Base-by-base conservation (phyloP, 2,329 filamentous ascomycete genomes). In the Alternaria infectoria region DNA sequence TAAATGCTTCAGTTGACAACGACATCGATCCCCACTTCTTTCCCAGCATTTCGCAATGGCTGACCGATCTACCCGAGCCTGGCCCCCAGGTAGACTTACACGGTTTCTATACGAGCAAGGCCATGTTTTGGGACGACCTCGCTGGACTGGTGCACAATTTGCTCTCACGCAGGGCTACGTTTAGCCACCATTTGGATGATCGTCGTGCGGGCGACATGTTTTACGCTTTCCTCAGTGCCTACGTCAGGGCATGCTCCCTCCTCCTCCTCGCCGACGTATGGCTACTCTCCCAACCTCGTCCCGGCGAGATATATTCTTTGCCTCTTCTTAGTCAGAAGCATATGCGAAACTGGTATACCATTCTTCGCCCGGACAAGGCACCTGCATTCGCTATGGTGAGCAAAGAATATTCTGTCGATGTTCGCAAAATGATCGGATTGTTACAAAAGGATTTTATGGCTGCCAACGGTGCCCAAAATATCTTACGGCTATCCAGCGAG, bases 121-220 rank as follows among this genome's bases (percentile, higher is more conserved):
- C 61, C 8, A n/a, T 50, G 2, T 79, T 79, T 55, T 80, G 78
- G 78, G 73, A 77, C n/a, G 75, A 78, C 15, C 71, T 80, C 11
- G 68, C 70, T 19, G 51, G 54, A 25, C 57, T 80, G 30, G 70
- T 77, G 30, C 65, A 69, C 54, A 76, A 71, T 52, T 47, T 79
- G 17, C 56, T 79, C 7, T 58, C 45, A 15, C 70, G 76, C 57
- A 75, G 73, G 71, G 66, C 64, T 36, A 67, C 75, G 3, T 75
- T 79, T 26, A 76, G 75, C 7, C 74, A 76, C 17, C 52, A 68
- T 5, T 73, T 75, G 54, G 67, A 72, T 47, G 70, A 74, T 28
- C 49, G 40, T 49, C 65, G 70, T 26, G 72, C 71, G 26, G 72
- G 74, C 15, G 66, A 73, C 2, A 65, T 73, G 9, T 71, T 79